phyloP scores from a whole-genome alignment of 805 yeast genomes.

The Wickerhamomyces kurtzmanii region DNA sequence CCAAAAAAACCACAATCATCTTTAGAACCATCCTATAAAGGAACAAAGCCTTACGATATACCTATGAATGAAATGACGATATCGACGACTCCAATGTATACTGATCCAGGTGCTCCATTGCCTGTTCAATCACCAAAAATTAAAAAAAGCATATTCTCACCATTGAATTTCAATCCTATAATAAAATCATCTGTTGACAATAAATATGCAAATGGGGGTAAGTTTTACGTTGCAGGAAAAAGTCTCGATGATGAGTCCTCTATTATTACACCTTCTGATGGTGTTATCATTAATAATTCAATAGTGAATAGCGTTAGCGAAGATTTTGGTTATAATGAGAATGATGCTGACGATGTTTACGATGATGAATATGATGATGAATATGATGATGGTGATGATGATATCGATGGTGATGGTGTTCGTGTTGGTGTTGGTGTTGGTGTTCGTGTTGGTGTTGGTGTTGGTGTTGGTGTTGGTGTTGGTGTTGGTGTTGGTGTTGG shows the following conservation, averaged over 20 bases:
- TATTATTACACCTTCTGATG: slow-evolving; percentile 11
- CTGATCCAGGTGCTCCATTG: slow-evolving; percentile 79
- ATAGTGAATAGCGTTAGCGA: slow-evolving; percentile 16
- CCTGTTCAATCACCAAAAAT: slow-evolving; percentile 43
- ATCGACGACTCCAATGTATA: slow-evolving; percentile 44
- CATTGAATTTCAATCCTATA: slow-evolving; percentile 71
- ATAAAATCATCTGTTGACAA: slow-evolving; percentile 71
- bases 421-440: slow-evolving; percentile 3
- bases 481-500: slow-evolving; percentile 26
- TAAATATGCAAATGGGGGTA: slow-evolving; percentile 85
- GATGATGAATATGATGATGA: slow-evolving; percentile 8
- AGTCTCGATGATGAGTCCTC: slow-evolving; percentile 13
- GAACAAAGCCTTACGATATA: slow-evolving; percentile 28
- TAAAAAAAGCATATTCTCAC: slow-evolving; percentile 66
- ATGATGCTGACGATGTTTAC: slow-evolving; percentile 14
- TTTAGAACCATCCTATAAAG: slow-evolving; percentile 2
- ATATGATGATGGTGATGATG: slow-evolving; percentile 8
- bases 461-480: slow-evolving; percentile 18
- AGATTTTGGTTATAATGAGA: slow-evolving; percentile 18
- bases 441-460: not conserved
- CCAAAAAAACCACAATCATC: slow-evolving; percentile 2
- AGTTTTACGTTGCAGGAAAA: slow-evolving; percentile 48
- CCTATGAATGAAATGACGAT: slow-evolving; percentile 52
- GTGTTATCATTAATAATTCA: slow-evolving; percentile 22
- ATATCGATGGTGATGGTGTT: slow-evolving; percentile 6